Conservation (phyloP, 768 basidiomycete species). For the Phlebiopsis gigantea region DNA sequence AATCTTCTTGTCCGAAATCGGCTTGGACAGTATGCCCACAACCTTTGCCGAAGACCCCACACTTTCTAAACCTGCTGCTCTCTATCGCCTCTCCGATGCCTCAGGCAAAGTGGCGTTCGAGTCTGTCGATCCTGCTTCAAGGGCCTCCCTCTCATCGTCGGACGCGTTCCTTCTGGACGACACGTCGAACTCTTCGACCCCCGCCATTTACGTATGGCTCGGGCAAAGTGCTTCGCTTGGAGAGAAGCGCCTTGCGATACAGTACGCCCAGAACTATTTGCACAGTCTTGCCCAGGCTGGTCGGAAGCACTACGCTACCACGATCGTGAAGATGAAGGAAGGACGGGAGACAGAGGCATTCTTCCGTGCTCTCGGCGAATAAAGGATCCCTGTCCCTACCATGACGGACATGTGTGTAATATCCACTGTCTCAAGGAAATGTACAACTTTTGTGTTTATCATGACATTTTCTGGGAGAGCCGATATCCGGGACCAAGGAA, state of each 20-base stretch:
- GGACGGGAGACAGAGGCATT: constrained; percentile 49
- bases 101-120: constrained; percentile 36
- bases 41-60: background rate
- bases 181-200: constrained; percentile 28
- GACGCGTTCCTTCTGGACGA: constrained; percentile 52
- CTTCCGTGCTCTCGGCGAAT: constrained; percentile 25
- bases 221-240: constrained; percentile 42
- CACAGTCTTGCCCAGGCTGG: constrained; percentile 30
- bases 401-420: background rate
- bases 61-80: constrained; percentile 22
- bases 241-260: constrained; percentile 45
- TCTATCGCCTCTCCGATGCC: constrained; percentile 43
- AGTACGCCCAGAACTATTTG: constrained; percentile 54
- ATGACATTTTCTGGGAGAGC: no score
- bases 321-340: constrained; percentile 49
- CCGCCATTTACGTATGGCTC: constrained; percentile 56
- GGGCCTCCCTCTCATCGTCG: constrained; percentile 35
- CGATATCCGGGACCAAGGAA: no score
- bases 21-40: constrained; percentile 21
- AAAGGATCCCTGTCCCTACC: background rate
- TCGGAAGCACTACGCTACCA: constrained; percentile 23
- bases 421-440: no score
- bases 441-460: no score
- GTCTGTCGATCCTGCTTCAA: constrained; percentile 26
- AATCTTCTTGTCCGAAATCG: constrained; percentile 45